Evolutionary conservation across 371 early-diverging fungal species (phyloP).

Genomic region (Parasitella parasitica): DNA sequence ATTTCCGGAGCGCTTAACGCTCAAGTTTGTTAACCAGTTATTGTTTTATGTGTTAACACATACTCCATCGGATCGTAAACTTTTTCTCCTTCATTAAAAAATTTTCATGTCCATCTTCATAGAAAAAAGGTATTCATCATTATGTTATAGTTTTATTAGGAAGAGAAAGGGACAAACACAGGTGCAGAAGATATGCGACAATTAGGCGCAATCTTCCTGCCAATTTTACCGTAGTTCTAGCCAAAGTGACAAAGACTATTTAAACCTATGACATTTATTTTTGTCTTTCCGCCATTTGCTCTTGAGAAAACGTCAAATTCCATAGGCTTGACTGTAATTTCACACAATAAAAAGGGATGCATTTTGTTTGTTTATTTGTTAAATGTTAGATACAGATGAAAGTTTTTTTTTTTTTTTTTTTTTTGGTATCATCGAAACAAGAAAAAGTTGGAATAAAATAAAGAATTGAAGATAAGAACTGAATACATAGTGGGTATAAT

Average conservation of each 20-base stretch:
- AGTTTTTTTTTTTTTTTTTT: neutral
- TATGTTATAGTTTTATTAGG: neutral
- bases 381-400: neutral
- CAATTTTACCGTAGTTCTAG: neutral
- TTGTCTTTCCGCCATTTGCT: neutral
- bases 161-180: neutral
- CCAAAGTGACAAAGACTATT: neutral
- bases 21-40: slow-evolving; percentile 14
- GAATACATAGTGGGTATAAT: neutral
- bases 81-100: too few species aligned
- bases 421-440: neutral
- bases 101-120: too few species aligned
- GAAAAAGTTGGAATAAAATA: too few species aligned
- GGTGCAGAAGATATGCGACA: too few species aligned
- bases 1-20: slow-evolving; percentile 9
- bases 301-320: slow-evolving; percentile 2
- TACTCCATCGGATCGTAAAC: too few species aligned
- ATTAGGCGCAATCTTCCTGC: neutral
- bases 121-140: too few species aligned
- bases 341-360: neutral
- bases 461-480: neutral
- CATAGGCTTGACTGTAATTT: slow-evolving; percentile 1
- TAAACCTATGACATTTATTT: neutral
- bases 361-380: neutral
- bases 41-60: neutral